Conservation (phyloP, 768 basidiomycete species). For the Hemileccinum impolitum region DNA sequence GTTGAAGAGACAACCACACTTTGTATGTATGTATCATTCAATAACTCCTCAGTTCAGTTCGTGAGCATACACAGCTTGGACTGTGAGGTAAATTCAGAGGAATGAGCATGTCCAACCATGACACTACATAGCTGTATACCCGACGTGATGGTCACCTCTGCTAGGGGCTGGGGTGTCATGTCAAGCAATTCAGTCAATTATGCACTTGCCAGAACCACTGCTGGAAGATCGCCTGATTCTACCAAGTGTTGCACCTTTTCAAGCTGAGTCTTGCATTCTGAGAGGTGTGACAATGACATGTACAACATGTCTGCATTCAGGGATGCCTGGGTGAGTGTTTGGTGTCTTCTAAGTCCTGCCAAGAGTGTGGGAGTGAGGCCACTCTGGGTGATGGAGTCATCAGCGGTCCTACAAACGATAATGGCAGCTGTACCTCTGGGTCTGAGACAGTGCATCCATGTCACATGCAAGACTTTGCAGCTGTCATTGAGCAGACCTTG, state of each 20-base stretch:
- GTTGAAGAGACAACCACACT: conserved; percentile 51
- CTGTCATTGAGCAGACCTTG: conserved; percentile 63
- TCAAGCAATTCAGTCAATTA: conserved; percentile 44
- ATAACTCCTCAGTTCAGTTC: conserved; percentile 66
- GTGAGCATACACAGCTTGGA: conserved; percentile 49
- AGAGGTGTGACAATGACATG: conserved; percentile 53
- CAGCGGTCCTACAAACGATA: conserved; percentile 4
- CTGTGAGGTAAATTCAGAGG: conserved; percentile 35
- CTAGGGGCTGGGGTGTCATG: conserved; percentile 48
- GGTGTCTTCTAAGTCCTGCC: conserved; percentile 54
- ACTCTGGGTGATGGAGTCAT: conserved; percentile 40
- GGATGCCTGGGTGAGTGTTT: conserved; percentile 58
- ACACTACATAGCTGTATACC: conserved; percentile 54
- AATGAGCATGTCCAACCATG: neutral
- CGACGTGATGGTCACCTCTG: conserved; percentile 45
- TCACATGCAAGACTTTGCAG: conserved; percentile 47
- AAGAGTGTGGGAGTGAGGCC: conserved; percentile 65
- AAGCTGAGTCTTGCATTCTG: conserved; percentile 48
- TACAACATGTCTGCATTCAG: conserved; percentile 50
- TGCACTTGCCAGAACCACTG: conserved; percentile 49
- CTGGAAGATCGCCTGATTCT: conserved; percentile 57
- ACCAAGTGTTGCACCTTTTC: conserved; percentile 44
- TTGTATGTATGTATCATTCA: conserved; percentile 64
- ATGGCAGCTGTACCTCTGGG: conserved; percentile 47
- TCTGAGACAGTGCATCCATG: conserved; percentile 54